Evolutionary conservation across 2,329 filamentous ascomycete species (phyloP), one percentile per base, ranked within the genome.

Genomic region (Lachnellula occidentalis): DNA sequence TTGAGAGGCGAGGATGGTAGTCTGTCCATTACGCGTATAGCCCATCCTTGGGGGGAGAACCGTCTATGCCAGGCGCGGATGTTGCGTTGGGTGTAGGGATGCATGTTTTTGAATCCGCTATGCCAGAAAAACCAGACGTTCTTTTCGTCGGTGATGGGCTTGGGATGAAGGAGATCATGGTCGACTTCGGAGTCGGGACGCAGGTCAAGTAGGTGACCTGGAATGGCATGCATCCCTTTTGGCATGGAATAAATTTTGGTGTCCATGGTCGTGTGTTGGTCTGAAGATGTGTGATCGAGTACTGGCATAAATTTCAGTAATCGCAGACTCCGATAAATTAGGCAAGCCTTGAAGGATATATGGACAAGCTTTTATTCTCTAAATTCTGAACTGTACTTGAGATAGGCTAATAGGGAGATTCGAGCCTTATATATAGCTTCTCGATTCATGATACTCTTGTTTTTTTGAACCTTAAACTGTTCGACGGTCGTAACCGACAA

Each of bases 61-160:
- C 79, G 75, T 2, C 78, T 73, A 61, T 81, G 71, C 74, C 78
- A 82, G 50, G 76, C 71, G 41, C 78, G 72, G 27, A 82, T 70
- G 56, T 77, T 82, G 41, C 80, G 78, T 54, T 76, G 69, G 4
- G 75, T 71, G 63, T 81, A 81, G 0, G 72, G 70, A 54, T 79
- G 76, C 73, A 82, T 76, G 24, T 66, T 67, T 3, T 59, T 43
- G 60, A 74, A 77, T 27, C 79, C 79, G 3, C 67, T 68, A 63
- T 82, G 73, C 80, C 80, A 83, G 68, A 80, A 83, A 63, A 81
- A 79, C 73, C 78, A 83, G 24, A 82, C 69, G 47, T 81, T 80
- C 64, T 82, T 82, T 45, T 75, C 72, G 31, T 67, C 64, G 0
- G 68, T 63, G 27, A 76, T 65, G 19, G 74, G 69, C 19, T 58